These are phyloP conservation scores for Liriodendron chinense DNA, from an alignment of 164 flowering plant genomes.

Conservation along the genomic window DNA sequence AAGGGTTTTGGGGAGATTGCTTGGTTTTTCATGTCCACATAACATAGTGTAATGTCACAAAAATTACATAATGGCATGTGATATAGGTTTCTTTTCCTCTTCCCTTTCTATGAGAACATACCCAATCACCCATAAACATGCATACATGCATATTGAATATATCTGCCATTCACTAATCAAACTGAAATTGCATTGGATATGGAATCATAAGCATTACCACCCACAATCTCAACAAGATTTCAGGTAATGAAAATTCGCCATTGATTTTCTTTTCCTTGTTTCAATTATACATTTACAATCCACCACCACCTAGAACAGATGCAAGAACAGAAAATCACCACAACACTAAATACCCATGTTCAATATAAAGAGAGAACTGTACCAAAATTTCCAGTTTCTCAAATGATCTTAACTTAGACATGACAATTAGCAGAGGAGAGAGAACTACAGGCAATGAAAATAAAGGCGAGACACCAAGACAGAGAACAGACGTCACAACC, in stretches of 20 bases:
- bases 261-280: not conserved
- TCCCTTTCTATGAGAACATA: not conserved
- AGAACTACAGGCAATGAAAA: not conserved
- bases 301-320: not conserved
- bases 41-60: too few species aligned
- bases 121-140: not conserved
- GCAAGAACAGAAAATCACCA: not conserved
- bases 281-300: not conserved
- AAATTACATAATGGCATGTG: too few species aligned
- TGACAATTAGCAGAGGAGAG: not conserved
- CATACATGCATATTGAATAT: not conserved
- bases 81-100: not conserved
- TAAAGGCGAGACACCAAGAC: not conserved
- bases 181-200: not conserved
- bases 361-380: not conserved
- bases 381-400: not conserved
- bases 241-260: not conserved
- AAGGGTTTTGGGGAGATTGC: too few species aligned
- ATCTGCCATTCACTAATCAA: not conserved
- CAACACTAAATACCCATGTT: not conserved
- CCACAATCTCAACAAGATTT: not conserved
- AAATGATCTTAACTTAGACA: not conserved
- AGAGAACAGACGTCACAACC: slow-evolving; percentile 10
- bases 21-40: too few species aligned
- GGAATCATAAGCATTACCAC: not conserved